A percentile compares a stretch with the other conserved stretches of the same genome.
phyloP scores from a whole-genome alignment of 1,139 yeast species.

The Eremothecium sinecaudum region DNA sequence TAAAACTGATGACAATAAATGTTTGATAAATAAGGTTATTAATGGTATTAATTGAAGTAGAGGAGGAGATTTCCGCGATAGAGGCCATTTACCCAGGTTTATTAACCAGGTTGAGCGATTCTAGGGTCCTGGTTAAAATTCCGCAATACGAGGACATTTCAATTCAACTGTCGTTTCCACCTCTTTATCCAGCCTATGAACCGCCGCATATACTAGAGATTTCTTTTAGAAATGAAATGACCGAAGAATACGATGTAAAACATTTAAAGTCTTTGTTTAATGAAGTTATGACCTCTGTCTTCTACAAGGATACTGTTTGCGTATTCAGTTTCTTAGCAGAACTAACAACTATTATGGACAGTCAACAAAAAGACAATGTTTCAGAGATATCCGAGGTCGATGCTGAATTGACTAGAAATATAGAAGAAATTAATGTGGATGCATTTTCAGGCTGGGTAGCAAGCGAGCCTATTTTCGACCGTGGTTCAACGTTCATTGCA shows the following conservation, averaged over 20 bases:
- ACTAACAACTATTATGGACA: slow-evolving; percentile 43
- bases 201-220: slow-evolving; percentile 51
- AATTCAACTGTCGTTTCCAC: slow-evolving; percentile 62
- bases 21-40: no score
- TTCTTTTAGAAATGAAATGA: slow-evolving; percentile 30
- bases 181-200: slow-evolving; percentile 51
- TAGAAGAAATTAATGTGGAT: slow-evolving; percentile 27
- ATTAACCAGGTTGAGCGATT: slow-evolving; percentile 34
- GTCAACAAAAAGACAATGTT: slow-evolving; percentile 22
- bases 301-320: slow-evolving; percentile 55
- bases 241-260: slow-evolving; percentile 34
- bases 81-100: slow-evolving; percentile 81
- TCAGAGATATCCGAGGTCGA: slow-evolving; percentile 8
- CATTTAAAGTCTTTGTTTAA: slow-evolving; percentile 39
- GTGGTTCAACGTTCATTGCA: slow-evolving; percentile 81
- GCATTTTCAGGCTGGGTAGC: slow-evolving; percentile 61
- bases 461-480: slow-evolving; percentile 69
- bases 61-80: slow-evolving; percentile 75
- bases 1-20: no score
- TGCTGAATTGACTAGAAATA: slow-evolving; percentile 7
- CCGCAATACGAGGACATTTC: slow-evolving; percentile 55
- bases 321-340: slow-evolving; percentile 70
- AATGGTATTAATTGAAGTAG: slow-evolving; percentile 34
- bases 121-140: slow-evolving; percentile 43
- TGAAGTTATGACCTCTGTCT: slow-evolving; percentile 44